Evolutionary conservation across 2,329 filamentous ascomycete species (phyloP).

Genomic region (Colletotrichum gigasporum): DNA sequence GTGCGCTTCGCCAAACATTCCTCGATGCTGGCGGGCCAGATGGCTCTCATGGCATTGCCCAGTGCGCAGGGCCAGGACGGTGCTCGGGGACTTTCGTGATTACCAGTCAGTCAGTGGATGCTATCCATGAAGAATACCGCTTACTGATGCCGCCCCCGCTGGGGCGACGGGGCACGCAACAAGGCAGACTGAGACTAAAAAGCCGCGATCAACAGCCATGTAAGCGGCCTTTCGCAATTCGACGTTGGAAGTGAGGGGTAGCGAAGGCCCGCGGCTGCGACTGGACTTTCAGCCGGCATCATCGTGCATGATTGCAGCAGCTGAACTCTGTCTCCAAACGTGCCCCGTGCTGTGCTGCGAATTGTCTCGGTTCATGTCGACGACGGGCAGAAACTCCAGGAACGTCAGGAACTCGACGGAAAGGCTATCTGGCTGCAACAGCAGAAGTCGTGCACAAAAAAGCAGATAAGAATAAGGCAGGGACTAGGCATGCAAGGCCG

Average conservation of each 20-base stretch:
- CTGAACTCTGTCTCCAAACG: neutral
- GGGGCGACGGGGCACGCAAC: no score
- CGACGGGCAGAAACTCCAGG: no score
- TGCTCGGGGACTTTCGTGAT: no score
- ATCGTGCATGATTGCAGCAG: slow-evolving; percentile 4
- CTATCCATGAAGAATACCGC: no score
- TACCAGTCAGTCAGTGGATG: no score
- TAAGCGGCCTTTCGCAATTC: neutral
- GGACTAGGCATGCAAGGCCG: slow-evolving; percentile 14
- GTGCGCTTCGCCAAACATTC: no score
- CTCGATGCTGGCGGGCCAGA: no score
- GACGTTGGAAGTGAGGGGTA: neutral
- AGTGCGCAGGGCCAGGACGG: no score
- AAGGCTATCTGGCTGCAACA: neutral
- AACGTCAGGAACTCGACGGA: neutral
- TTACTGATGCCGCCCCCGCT: no score
- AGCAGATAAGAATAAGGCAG: slow-evolving; percentile 1
- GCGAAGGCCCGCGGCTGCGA: neutral
- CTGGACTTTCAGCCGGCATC: slow-evolving; percentile 5
- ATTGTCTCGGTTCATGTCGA: no score
- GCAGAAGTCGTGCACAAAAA: neutral
- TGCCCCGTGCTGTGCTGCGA: neutral
- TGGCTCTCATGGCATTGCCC: neutral
- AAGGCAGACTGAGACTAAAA: neutral
- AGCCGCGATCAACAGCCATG: neutral